Conservation (phyloP, 2,329 filamentous ascomycete genomes). For the Aspergillaceae sp. region DNA sequence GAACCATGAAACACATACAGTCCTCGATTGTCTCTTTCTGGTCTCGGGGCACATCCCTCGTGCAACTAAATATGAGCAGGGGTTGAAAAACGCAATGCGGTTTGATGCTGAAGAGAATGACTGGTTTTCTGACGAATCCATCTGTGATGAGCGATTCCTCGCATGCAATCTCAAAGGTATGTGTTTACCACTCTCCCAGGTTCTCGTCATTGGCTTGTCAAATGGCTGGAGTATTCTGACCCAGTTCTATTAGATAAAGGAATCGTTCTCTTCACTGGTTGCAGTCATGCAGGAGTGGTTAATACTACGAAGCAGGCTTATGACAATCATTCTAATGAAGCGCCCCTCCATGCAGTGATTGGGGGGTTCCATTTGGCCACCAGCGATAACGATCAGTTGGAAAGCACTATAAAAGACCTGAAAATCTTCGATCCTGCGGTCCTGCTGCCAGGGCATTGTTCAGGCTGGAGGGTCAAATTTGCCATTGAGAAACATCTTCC, state of each 20-base stretch:
- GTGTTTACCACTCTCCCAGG: neutral
- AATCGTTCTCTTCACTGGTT: conserved; percentile 49
- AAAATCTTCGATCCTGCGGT: conserved; percentile 41
- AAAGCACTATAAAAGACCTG: conserved; percentile 42
- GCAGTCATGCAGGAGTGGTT: conserved; percentile 48
- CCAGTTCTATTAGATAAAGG: conserved; percentile 35
- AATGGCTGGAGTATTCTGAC: neutral
- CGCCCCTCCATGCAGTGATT: conserved; percentile 43
- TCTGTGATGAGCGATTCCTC: conserved; percentile 47
- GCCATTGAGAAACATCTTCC: conserved; percentile 45
- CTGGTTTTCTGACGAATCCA: conserved; percentile 44
- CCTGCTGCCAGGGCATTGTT: conserved; percentile 48
- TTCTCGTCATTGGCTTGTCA: neutral
- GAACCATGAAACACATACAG: conserved; percentile 34
- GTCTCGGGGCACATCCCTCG: conserved; percentile 48
- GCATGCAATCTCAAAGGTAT: conserved; percentile 46
- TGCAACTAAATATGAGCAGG: conserved; percentile 42
- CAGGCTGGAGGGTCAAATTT: conserved; percentile 49
- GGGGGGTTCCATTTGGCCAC: conserved; percentile 49
- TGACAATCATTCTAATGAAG: conserved; percentile 26
- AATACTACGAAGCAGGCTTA: conserved; percentile 43
- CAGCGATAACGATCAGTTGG: conserved; percentile 35
- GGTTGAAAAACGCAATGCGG: conserved; percentile 39
- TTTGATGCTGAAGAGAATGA: conserved; percentile 31
- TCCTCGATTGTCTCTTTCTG: conserved; percentile 44